phyloP scores from a whole-genome alignment of 495 filamentous ascomycete genomes.

The Penicillium desertorum region DNA sequence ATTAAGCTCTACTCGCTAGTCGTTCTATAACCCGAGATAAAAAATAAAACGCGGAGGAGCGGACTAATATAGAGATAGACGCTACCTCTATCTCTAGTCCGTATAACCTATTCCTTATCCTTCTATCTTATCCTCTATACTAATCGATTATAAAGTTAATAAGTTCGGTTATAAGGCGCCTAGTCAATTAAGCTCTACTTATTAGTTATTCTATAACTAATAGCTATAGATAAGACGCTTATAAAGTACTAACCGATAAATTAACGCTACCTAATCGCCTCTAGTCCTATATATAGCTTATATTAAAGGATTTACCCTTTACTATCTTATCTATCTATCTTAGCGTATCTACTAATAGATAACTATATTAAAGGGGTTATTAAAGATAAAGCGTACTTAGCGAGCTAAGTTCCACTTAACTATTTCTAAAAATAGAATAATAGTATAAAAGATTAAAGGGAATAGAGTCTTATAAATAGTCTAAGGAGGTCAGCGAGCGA shows the following conservation, averaged over 20 bases:
- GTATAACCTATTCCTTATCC: too few relatives aligned
- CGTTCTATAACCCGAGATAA: background rate
- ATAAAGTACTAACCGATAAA: background rate
- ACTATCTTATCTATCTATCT: background rate
- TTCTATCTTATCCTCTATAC: too few relatives aligned
- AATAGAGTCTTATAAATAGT: background rate
- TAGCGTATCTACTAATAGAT: background rate
- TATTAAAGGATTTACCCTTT: background rate
- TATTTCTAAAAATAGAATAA: background rate
- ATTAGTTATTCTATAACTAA: background rate
- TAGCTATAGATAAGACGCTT: background rate
- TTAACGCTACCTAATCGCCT: background rate
- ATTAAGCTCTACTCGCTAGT: slow-evolving; percentile 7
- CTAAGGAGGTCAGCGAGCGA: background rate
- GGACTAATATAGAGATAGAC: background rate
- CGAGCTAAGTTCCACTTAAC: background rate
- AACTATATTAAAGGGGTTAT: background rate
- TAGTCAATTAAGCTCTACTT: slow-evolving; percentile 1
- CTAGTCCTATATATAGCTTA: background rate
- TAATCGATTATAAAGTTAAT: too few relatives aligned
- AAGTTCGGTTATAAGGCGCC: background rate
- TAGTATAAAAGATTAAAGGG: background rate
- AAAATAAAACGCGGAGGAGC: background rate
- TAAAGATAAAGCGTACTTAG: background rate
- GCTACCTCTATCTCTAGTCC: too few relatives aligned